Evolutionary conservation across 2,329 filamentous ascomycete species (phyloP), one percentile per base, ranked within the genome.

Genomic region (Purpureocillium lavendulum): DNA sequence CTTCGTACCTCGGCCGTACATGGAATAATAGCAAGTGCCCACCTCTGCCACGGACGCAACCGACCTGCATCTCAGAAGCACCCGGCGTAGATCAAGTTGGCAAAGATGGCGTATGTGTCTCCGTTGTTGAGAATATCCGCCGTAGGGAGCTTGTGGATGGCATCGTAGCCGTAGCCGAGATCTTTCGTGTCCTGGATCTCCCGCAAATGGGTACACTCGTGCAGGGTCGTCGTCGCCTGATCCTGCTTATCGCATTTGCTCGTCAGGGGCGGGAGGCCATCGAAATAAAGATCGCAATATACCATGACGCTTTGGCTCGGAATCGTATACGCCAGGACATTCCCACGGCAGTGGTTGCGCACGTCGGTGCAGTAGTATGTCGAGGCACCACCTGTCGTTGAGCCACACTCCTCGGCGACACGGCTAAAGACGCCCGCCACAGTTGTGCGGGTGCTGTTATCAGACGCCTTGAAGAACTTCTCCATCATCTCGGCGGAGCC

Each of bases 191-290:
- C 71, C 30, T 71, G 70, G 44, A 51, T 57, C 67, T 45, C 68
- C 61, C 15, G 70, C 69, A 65, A 43, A 51, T 82, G 78, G 10
- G 77, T 78, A 46, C 68, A 63, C 63, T 82, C 78, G 50, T 82
- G 78, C 11, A 82, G 59, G 17, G 67, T 68, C 16, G 77, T 80
- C 11, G 73, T 79, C 6, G 73, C 71, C 57, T 77, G 72, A 55
- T 81, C 77, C 58, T 81, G 77, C 6, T 50, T 67, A 52, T 80
- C 74, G 63, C 78, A 82, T 6, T 55, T 58, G 12, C 49, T 49
- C 16, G 66, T 57, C 18, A 77, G 42, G 7, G 64, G 60, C 0
- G 70, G 60, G 12, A 80, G 63, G 7, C 55, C 60, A 37, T 49
- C 70, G 62, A 74, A 80, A 57, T 69, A 75, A 18, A 75, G 56